Conservation (phyloP, 1,284 basidiomycete genomes). For the Ustilago esculenta region DNA sequence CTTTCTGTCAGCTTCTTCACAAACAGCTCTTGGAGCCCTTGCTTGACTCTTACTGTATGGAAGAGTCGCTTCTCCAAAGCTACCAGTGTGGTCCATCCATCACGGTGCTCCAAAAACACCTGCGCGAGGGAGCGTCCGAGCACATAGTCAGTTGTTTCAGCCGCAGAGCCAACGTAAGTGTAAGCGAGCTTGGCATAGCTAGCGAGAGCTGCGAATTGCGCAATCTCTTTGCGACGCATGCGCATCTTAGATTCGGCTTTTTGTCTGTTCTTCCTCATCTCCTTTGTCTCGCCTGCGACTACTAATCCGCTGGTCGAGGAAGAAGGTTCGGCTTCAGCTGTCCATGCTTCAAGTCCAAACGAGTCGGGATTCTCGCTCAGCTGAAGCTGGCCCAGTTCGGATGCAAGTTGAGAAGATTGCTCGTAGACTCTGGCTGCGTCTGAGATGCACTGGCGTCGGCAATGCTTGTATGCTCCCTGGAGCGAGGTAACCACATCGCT, state of each 20-base stretch:
- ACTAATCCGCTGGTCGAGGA: not conserved
- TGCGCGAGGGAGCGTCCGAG: constrained; percentile 2
- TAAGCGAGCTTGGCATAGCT: constrained; percentile 6
- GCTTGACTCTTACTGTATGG: constrained; percentile 14
- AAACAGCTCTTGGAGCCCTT: constrained; percentile 15
- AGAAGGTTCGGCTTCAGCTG: not conserved
- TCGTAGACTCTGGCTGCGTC: not conserved
- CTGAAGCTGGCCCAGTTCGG: not conserved
- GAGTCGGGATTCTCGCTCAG: not conserved
- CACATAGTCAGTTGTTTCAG: not conserved
- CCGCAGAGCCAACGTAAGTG: not conserved
- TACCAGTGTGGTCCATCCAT: constrained; percentile 11
- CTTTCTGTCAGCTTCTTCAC: constrained; percentile 10
- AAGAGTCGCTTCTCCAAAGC: constrained; percentile 28
- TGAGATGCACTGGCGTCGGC: constrained; percentile 10
- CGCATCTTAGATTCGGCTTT: constrained; percentile 33
- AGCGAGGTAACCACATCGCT: constrained; percentile 21
- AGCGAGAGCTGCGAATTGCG: constrained; percentile 17
- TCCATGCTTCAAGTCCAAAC: not conserved
- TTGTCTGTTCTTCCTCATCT: constrained; percentile 32
- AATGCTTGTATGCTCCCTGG: constrained; percentile 17
- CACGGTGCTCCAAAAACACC: constrained; percentile 15
- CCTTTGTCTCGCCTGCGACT: constrained; percentile 18
- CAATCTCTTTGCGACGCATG: constrained; percentile 22
- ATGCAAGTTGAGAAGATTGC: not conserved